Conservation (phyloP, 352 stramenopile species). For the Globisporangium takayamanum region DNA sequence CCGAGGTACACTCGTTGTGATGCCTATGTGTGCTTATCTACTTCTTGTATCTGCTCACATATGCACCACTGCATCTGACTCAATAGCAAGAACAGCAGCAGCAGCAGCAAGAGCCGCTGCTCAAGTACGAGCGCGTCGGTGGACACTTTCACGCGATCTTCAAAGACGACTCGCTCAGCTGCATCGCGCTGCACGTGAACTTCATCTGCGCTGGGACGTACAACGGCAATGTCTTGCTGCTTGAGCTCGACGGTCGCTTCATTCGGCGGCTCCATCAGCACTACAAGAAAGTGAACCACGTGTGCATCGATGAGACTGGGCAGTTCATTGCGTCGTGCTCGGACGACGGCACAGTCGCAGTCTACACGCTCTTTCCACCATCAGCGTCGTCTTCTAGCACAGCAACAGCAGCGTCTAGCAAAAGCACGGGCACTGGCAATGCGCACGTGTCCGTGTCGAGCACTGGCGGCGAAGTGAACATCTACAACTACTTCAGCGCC, state of each 20-base stretch:
- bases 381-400: conserved; percentile 17
- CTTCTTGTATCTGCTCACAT: too few relatives aligned
- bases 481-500: conserved; percentile 86
- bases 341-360: conserved; percentile 75
- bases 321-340: conserved; percentile 83
- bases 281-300: conserved; percentile 85
- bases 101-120: conserved; percentile 50
- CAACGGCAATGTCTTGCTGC: conserved; percentile 70
- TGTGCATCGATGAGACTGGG: conserved; percentile 80
- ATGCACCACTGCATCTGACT: too few relatives aligned
- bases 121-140: conserved; percentile 85
- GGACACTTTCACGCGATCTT: conserved; percentile 83
- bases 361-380: conserved; percentile 64
- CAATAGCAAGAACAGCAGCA: background rate
- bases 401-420: background rate
- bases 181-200: conserved; percentile 74
- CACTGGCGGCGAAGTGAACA: conserved; percentile 79
- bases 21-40: too few relatives aligned
- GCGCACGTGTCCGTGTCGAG: conserved; percentile 45
- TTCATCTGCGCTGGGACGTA: conserved; percentile 76
- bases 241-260: conserved; percentile 72
- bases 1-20: too few relatives aligned
- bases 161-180: conserved; percentile 82
- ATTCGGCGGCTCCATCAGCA: conserved; percentile 79
- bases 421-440: too few relatives aligned